A percentile compares a stretch with the other conserved stretches of the same genome.
Evolutionary conservation across 2,329 filamentous ascomycete species (phyloP).

Genomic region (Magnaporthiopsis incrustans): DNA sequence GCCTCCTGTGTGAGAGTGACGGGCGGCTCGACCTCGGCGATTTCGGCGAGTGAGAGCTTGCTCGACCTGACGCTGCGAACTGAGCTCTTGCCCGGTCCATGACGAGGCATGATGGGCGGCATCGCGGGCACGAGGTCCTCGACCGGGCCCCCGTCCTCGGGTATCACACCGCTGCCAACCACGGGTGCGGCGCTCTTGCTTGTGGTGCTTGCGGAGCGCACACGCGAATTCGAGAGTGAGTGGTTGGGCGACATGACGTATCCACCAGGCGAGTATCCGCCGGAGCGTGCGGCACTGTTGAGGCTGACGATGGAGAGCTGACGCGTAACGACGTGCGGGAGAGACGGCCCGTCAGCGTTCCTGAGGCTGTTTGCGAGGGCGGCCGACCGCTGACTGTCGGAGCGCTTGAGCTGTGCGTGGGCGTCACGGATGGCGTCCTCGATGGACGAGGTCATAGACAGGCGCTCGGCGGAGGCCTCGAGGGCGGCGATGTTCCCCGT

Average conservation of each 20-base stretch:
- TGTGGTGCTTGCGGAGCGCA: slow-evolving; percentile 47
- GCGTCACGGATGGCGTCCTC: slow-evolving; percentile 70
- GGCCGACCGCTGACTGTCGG: slow-evolving; percentile 59
- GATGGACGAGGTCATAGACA: slow-evolving; percentile 68
- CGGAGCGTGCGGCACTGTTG: slow-evolving; percentile 57
- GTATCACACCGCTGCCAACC: slow-evolving; percentile 1
- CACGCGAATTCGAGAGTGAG: slow-evolving; percentile 48
- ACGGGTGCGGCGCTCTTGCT: slow-evolving; percentile 24
- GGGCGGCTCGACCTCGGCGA: slow-evolving; percentile 46
- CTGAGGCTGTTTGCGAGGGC: slow-evolving; percentile 42
- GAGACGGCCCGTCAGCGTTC: slow-evolving; percentile 18
- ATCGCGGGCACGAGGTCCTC: slow-evolving; percentile 26
- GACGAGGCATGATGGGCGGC: slow-evolving; percentile 34
- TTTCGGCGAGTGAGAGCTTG: slow-evolving; percentile 46
- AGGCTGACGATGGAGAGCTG: slow-evolving; percentile 59
- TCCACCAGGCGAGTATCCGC: slow-evolving; percentile 61
- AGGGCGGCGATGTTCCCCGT: slow-evolving; percentile 63
- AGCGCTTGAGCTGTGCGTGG: slow-evolving; percentile 62
- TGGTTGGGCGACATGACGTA: slow-evolving; percentile 61
- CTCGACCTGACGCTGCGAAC: slow-evolving; percentile 41
- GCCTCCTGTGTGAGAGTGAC: slow-evolving; percentile 41
- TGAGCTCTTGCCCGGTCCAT: slow-evolving; percentile 48
- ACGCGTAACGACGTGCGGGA: slow-evolving; percentile 19
- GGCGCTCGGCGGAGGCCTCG: slow-evolving; percentile 66
- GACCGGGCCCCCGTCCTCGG: slow-evolving; percentile 16